A percentile compares a stretch with the other conserved stretches of the same genome.
Conservation (phyloP, 345 rosid species). For the Acer negundo region DNA sequence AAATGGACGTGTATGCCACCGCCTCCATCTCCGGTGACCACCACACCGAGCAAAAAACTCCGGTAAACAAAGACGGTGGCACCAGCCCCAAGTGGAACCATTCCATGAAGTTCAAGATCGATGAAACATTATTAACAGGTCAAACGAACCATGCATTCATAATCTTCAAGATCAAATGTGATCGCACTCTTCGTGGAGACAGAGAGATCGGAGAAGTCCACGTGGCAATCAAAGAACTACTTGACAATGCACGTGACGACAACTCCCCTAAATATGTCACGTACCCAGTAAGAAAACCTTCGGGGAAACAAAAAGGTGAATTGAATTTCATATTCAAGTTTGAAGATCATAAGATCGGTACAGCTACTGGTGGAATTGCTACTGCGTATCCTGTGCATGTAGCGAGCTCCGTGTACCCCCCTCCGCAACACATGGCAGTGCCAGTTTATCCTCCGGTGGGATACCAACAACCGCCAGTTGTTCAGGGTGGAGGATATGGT, state of each 20-base stretch:
- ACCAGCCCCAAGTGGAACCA: slow-evolving; percentile 23
- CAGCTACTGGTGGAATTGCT: background rate
- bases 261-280: background rate
- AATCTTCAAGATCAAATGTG: slow-evolving; percentile 5
- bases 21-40: slow-evolving; percentile 17
- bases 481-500: background rate
- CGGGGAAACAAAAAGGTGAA: background rate
- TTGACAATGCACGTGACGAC: background rate
- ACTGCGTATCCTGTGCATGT: background rate
- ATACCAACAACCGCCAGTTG: background rate
- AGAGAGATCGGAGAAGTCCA: slow-evolving; percentile 18
- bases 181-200: background rate
- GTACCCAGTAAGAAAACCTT: slow-evolving; percentile 1
- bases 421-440: background rate
- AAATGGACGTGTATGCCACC: slow-evolving; percentile 23
- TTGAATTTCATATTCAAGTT: background rate
- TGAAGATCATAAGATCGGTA: background rate
- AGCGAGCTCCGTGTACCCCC: background rate
- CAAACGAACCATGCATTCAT: background rate
- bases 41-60: background rate
- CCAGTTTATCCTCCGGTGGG: background rate
- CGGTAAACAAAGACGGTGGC: slow-evolving; percentile 9
- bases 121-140: background rate
- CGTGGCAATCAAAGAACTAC: slow-evolving; percentile 15
- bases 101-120: slow-evolving; percentile 17